Base-by-base conservation (phyloP, 495 filamentous ascomycete species). In the Terfezia claveryi region DNA sequence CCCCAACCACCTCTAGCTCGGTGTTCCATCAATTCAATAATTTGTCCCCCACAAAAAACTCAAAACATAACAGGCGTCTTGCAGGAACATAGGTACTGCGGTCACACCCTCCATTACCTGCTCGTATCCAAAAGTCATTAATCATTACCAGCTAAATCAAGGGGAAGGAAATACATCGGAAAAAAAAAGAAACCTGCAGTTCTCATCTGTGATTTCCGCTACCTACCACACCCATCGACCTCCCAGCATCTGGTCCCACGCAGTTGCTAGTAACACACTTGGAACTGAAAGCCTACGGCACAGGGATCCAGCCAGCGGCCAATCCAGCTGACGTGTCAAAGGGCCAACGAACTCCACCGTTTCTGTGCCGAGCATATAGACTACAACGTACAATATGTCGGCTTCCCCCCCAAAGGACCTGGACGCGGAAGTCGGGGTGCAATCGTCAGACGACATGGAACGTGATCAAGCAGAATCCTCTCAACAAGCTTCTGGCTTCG, bases 381-480 rank as follows among this genome's bases (percentile, higher is more conserved):
- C 49, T 58, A 55, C 75, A 76, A 75, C 78, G 62, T 79, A 81
- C 74, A 82, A 76, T 80, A 94, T 94, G 87, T 91, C 89, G 76
- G 85, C 83, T 76, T 84, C 85, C 77, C 85, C 86, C 74, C 80
- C 87, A 66, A 91, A 93, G 76, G 79, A 85, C 64, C 72, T 74
- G 67, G 85, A 92, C 68, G 81, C 85, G 73, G 89, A 94, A 76
- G 80, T 80, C 75, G 83, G 82, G 80, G 80, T 76, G 76, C 84
- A 85, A 75, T 93, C 89, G 74, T 81, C 82, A 74, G 86, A 92
- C 72, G 86, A 94, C 68, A 81, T 83, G 78, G 79, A 82, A 66
- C 76, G 78, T 68, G 77, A 76, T 61, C 72, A 77, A 63, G 74
- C 78, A 69, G 80, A 81, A 65, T 62, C 70, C 65, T 74, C 76